Percentiles rank a stretch among this genome's conserved stretches.
These are phyloP conservation scores for Lasiodiplodia citricola DNA, from an alignment of 2,329 filamentous ascomycete species.

Conservation along the genomic window DNA sequence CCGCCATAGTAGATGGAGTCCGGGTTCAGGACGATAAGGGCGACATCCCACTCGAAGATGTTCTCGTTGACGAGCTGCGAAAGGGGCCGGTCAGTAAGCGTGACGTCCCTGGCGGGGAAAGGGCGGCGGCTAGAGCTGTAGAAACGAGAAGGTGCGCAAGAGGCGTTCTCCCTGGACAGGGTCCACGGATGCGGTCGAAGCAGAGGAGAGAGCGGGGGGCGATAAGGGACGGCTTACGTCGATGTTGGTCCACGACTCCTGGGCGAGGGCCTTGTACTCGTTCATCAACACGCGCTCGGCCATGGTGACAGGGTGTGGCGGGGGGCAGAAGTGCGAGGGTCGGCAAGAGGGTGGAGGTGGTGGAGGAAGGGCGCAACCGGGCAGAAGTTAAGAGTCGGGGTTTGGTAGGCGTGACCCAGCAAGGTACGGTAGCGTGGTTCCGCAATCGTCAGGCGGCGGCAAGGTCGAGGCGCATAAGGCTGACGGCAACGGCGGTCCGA, in stretches of 20 bases:
- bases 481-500: slow-evolving; percentile 28
- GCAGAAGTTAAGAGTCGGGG: not conserved
- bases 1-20: slow-evolving; percentile 92
- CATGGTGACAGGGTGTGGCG: slow-evolving; percentile 4
- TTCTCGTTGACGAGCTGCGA: slow-evolving; percentile 75
- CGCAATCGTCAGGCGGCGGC: slow-evolving; percentile 27
- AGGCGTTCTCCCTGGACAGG: slow-evolving; percentile 12
- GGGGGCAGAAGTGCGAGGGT: not conserved
- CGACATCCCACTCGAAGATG: slow-evolving; percentile 85
- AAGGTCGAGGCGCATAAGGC: slow-evolving; percentile 27
- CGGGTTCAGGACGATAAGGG: slow-evolving; percentile 88
- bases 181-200: not conserved
- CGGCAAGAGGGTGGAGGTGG: not conserved
- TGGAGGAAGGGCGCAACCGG: not conserved
- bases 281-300: slow-evolving; percentile 70
- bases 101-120: slow-evolving; percentile 28
- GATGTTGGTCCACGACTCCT: slow-evolving; percentile 94
- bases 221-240: slow-evolving; percentile 62
- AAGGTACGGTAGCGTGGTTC: slow-evolving; percentile 23
- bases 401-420: slow-evolving; percentile 24
- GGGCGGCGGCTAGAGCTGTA: not conserved
- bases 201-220: not conserved
- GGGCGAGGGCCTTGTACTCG: slow-evolving; percentile 79
- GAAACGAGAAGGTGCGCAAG: not conserved
- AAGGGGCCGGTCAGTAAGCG: slow-evolving; percentile 29